phyloP scores from a whole-genome alignment of 1,139 yeast genomes.

The Hemisphaericaspora xylofermentans region DNA sequence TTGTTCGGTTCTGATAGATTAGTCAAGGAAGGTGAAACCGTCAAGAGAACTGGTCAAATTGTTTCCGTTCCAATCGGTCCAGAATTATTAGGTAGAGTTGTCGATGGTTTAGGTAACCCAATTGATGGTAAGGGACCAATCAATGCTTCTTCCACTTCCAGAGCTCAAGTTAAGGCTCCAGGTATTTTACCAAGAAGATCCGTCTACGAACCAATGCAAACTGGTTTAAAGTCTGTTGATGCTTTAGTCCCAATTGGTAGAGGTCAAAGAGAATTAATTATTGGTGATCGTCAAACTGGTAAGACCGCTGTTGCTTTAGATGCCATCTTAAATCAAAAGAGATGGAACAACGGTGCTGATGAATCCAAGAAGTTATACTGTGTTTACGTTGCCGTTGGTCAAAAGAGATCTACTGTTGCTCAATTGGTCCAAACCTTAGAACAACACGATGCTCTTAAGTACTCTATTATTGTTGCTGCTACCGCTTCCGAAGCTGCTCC shows the following conservation, averaged over 20 bases:
- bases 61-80: slow-evolving; percentile 99
- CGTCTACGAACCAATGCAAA: slow-evolving; percentile 98
- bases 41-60: slow-evolving; percentile 99
- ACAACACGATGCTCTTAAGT: slow-evolving; percentile 96
- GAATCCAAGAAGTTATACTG: slow-evolving; percentile 98
- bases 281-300: slow-evolving; percentile 99
- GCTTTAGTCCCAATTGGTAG: slow-evolving; percentile 99
- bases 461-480: slow-evolving; percentile 97
- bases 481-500: slow-evolving; percentile 99
- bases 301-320: slow-evolving; percentile 99
- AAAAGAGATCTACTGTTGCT: slow-evolving; percentile 99
- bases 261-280: slow-evolving; percentile 99
- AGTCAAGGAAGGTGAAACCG: slow-evolving; percentile 99
- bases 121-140: slow-evolving; percentile 99
- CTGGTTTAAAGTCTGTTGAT: slow-evolving; percentile 99
- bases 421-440: slow-evolving; percentile 99
- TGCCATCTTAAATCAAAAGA: slow-evolving; percentile 98
- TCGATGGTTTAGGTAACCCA: slow-evolving; percentile 99
- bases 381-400: slow-evolving; percentile 99
- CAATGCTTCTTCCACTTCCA: slow-evolving; percentile 77
- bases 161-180: slow-evolving; percentile 99
- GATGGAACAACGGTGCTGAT: slow-evolving; percentile 93
- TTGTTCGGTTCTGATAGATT: slow-evolving; percentile 98
- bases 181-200: slow-evolving; percentile 99
- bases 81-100: slow-evolving; percentile 97